A percentile compares a stretch with the other conserved stretches of the same genome.
phyloP scores from a whole-genome alignment of 495 filamentous ascomycete genomes.

The Recurvomyces mirabilis region DNA sequence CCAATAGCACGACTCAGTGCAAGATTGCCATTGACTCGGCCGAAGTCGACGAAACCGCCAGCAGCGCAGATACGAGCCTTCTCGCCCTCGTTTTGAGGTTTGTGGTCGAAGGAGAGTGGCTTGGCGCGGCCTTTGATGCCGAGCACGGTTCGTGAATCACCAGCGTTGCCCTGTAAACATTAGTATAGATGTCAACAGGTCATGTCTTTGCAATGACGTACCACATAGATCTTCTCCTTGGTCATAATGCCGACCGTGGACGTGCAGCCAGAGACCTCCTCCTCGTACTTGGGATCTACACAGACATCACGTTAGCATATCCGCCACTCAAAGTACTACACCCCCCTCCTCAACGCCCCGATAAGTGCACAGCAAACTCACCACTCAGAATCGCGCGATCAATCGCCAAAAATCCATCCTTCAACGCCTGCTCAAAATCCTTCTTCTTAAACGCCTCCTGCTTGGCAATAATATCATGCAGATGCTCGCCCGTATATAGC shows the following conservation, averaged over 20 bases:
- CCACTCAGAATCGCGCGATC: constrained; percentile 92
- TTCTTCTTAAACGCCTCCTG: constrained; percentile 85
- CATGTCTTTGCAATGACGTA: constrained; percentile 38
- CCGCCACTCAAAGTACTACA: background rate
- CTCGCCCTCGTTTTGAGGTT: constrained; percentile 98
- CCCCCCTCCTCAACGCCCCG: background rate
- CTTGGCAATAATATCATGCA: constrained; percentile 87
- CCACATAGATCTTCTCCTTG: constrained; percentile 86
- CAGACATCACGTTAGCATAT: too few species aligned
- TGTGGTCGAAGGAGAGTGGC: constrained; percentile 94
- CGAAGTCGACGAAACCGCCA: constrained; percentile 96
- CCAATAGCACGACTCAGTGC: constrained; percentile 96
- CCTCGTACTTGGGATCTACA: constrained; percentile 85
- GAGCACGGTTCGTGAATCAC: constrained; percentile 86
- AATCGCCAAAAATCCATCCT: constrained; percentile 93
- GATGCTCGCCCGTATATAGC: constrained; percentile 79
- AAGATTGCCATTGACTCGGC: constrained; percentile 94
- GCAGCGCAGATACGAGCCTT: constrained; percentile 92
- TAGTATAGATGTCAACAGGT: constrained; percentile 21
- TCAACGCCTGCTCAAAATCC: constrained; percentile 88
- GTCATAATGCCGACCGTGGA: constrained; percentile 82
- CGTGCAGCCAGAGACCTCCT: constrained; percentile 96
- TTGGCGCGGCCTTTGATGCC: constrained; percentile 95
- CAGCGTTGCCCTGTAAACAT: constrained; percentile 70
- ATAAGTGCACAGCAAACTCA: constrained; percentile 34